Conservation (phyloP, 2,329 filamentous ascomycete genomes). For the Alternaria gaisen region DNA sequence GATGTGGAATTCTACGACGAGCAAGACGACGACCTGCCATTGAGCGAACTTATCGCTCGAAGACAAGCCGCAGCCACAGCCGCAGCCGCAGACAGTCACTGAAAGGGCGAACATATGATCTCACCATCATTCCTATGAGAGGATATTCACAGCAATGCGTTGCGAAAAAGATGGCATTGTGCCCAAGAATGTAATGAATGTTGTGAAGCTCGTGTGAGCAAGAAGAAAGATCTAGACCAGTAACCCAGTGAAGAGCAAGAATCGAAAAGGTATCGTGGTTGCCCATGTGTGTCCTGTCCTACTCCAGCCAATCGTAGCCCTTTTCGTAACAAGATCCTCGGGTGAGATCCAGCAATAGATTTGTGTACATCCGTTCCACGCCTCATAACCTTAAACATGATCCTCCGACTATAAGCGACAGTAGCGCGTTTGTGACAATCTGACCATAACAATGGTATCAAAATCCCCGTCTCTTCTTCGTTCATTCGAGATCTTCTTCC, state of each 20-base stretch:
- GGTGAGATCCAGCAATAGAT: constrained; percentile 2
- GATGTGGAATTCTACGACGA: constrained; percentile 73
- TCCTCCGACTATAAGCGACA: constrained; percentile 11
- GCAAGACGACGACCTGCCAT: constrained; percentile 72
- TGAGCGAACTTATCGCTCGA: constrained; percentile 68
- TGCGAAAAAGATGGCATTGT: not conserved
- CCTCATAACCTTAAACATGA: constrained; percentile 2
- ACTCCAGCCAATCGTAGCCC: constrained; percentile 5
- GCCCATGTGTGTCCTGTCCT: constrained; percentile 18
- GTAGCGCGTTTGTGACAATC: constrained; percentile 27
- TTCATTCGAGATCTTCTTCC: not conserved
- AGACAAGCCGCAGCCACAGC: constrained; percentile 24
- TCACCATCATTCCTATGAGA: not conserved
- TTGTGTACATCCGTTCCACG: constrained; percentile 5
- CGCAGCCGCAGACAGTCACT: constrained; percentile 5
- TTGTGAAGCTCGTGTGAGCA: constrained; percentile 27
- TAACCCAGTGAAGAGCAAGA: constrained; percentile 22
- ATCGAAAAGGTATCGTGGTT: constrained; percentile 21
- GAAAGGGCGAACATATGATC: not conserved
- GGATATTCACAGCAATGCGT: not conserved
- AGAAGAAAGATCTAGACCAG: constrained; percentile 34
- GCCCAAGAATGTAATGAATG: constrained; percentile 17
- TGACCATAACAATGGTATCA: constrained; percentile 20
- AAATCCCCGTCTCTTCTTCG: constrained; percentile 5
- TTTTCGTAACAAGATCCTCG: constrained; percentile 5